Evolutionary conservation across 768 basidiomycete genomes (phyloP).

Genomic region (Tulasnella sp.): DNA sequence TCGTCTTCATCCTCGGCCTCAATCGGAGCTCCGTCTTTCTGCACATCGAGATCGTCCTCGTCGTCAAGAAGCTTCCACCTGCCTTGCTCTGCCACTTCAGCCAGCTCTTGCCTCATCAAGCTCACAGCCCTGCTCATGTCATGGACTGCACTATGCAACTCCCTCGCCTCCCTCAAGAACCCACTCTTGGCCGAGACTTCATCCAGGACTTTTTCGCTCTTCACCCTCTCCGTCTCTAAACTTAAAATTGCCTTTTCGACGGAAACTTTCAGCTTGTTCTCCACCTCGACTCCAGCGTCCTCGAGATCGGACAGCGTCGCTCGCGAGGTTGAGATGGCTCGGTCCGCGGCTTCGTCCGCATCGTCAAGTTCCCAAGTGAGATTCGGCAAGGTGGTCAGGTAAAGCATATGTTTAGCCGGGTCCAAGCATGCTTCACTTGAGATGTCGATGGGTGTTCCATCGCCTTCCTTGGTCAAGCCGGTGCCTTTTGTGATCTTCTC

Average conservation of each 20-base stretch:
- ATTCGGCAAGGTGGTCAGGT: slow-evolving; percentile 65
- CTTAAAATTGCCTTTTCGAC: slow-evolving; percentile 45
- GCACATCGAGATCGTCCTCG: slow-evolving; percentile 47
- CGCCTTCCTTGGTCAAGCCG: slow-evolving; percentile 50
- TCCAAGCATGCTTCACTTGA: slow-evolving; percentile 57
- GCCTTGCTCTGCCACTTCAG: slow-evolving; percentile 8
- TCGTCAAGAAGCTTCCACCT: slow-evolving; percentile 16
- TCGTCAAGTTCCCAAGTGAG: slow-evolving; percentile 52
- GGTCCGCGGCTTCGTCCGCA: slow-evolving; percentile 44
- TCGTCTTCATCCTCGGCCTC: background rate
- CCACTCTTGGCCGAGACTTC: slow-evolving; percentile 46
- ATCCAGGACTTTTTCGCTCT: slow-evolving; percentile 41
- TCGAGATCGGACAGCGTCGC: slow-evolving; percentile 50
- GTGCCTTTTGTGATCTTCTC: slow-evolving; percentile 43
- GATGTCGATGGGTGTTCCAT: slow-evolving; percentile 68
- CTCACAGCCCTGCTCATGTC: slow-evolving; percentile 47
- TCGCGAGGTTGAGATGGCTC: slow-evolving; percentile 46
- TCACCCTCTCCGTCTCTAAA: slow-evolving; percentile 44
- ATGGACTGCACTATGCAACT: slow-evolving; percentile 55
- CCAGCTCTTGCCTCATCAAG: slow-evolving; percentile 39
- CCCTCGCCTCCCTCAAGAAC: slow-evolving; percentile 54
- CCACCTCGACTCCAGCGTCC: slow-evolving; percentile 48
- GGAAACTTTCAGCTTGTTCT: slow-evolving; percentile 52
- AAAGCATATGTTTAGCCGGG: slow-evolving; percentile 58
- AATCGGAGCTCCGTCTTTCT: slow-evolving; percentile 40